Evolutionary conservation across 208 protist genomes (phyloP).

Genomic region (Tritrichomonas foetus): DNA sequence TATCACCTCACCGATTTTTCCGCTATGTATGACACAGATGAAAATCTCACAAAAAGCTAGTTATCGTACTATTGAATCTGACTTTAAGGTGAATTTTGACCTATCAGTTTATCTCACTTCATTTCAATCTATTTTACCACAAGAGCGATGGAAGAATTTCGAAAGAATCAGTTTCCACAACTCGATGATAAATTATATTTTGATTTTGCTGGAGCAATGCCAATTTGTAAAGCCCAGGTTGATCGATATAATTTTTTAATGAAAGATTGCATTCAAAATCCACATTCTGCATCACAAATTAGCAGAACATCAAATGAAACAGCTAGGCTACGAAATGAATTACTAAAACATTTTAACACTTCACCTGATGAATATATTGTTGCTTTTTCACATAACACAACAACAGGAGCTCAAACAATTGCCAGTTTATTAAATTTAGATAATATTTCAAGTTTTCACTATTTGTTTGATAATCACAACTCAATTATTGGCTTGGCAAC

Average conservation of each 20-base stretch:
- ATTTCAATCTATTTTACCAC: no score
- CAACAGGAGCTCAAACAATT: neutral
- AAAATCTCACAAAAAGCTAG: no score
- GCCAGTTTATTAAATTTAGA: neutral
- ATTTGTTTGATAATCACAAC: slow-evolving; percentile 27
- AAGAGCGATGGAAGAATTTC: no score
- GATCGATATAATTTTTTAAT: neutral
- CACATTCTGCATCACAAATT: neutral
- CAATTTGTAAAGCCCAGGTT: neutral
- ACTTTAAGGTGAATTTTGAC: no score
- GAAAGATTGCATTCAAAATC: neutral
- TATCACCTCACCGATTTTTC: no score
- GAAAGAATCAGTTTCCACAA: neutral
- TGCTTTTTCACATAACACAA: slow-evolving; percentile 31
- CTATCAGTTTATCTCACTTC: no score
- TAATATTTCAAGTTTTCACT: neutral
- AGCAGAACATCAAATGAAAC: neutral
- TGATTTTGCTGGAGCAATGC: slow-evolving; percentile 23
- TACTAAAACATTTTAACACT: neutral
- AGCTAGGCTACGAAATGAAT: neutral
- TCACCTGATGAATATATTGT: neutral
- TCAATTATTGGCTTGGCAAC: neutral
- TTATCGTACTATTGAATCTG: no score
- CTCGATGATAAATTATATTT: neutral
- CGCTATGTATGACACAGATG: no score